Evolutionary conservation across 2,329 filamentous ascomycete genomes (phyloP), one percentile per base, ranked within the genome.

Genomic region (Pyrenochaeta sp.): DNA sequence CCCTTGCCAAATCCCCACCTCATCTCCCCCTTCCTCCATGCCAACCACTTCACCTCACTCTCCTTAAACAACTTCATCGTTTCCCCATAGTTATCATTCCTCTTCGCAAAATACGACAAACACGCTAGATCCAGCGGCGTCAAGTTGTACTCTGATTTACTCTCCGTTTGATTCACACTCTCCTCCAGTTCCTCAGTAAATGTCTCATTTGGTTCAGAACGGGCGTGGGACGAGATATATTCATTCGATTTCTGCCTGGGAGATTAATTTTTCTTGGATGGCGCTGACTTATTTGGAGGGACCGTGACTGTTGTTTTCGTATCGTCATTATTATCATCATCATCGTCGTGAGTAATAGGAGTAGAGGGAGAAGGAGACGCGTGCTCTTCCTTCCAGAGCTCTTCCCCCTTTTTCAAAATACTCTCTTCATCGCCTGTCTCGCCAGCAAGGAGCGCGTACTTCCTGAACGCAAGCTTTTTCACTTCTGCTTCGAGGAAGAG

Each of bases 51-150:
- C 9, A 60, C 58, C 36, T 56, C 54, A 3, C 43, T 36, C n/a
- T 54, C 54, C 3, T 58, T 34, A 43, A 65, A 67, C 9, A 64
- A n/a, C 53, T 67, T 66, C 8, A 43, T 59, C 12, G 34, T 59
- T 12, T 62, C 62, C 12, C 61, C 56, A 45, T 67, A 65, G 32
- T 50, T 52, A 1, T 46, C 47, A 13, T 64, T 64, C 22, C 44
- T 52, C 30, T 59, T 65, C 1, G 52, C 52, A 34, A 62, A 62
- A 43, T 54, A 51, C 39, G 58, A 45, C 27, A 65, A 24, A 7
- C 55, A 56, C 4, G 47, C 53, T 13, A 65, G 27, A 27, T 65
- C 65, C 13, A 34, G 27, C 2, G 60, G 60, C 15, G 54, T 44
- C 4, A 65, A 49, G 10, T 25, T 19, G 42, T 52, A 65, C 19